Evolutionary conservation across 306 rosid species (phyloP).

Genomic region (Glycine latifolia): DNA sequence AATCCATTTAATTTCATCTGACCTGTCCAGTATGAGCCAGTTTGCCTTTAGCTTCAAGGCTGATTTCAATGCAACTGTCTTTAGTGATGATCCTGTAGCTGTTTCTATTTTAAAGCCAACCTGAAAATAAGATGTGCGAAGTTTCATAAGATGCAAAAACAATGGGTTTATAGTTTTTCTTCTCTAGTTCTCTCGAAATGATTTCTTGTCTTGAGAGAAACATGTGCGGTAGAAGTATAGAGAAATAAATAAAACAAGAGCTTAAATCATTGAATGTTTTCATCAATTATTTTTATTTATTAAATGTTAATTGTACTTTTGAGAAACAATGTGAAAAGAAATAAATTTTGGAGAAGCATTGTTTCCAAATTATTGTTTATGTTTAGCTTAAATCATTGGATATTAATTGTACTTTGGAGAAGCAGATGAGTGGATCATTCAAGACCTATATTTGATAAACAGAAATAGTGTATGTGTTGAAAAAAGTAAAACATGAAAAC

Average conservation of each 20-base stretch:
- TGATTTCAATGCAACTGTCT: slow-evolving; percentile 59
- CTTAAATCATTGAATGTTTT: slow-evolving; percentile 4
- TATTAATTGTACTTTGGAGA: not conserved
- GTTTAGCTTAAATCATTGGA: not conserved
- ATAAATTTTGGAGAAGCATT: not conserved
- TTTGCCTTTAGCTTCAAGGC: slow-evolving; percentile 62
- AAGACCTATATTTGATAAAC: not conserved
- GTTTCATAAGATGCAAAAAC: slow-evolving; percentile 14
- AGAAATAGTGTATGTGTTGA: no score
- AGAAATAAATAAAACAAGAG: slow-evolving; percentile 3
- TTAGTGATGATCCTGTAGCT: slow-evolving; percentile 61
- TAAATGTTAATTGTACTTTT: not conserved
- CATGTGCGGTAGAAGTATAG: not conserved
- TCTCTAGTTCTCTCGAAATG: not conserved
- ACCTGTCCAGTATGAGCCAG: slow-evolving; percentile 89
- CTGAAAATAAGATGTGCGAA: slow-evolving; percentile 53
- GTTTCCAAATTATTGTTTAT: not conserved
- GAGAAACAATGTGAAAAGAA: no score
- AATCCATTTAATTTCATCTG: slow-evolving; percentile 36
- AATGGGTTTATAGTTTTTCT: not conserved
- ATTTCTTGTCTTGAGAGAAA: slow-evolving; percentile 9
- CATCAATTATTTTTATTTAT: not conserved
- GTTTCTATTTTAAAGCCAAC: slow-evolving; percentile 58
- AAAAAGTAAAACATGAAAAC: no score
- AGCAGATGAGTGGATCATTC: not conserved